Evolutionary conservation across 306 rosid genomes (phyloP).

Genomic region (Quercus glauca): DNA sequence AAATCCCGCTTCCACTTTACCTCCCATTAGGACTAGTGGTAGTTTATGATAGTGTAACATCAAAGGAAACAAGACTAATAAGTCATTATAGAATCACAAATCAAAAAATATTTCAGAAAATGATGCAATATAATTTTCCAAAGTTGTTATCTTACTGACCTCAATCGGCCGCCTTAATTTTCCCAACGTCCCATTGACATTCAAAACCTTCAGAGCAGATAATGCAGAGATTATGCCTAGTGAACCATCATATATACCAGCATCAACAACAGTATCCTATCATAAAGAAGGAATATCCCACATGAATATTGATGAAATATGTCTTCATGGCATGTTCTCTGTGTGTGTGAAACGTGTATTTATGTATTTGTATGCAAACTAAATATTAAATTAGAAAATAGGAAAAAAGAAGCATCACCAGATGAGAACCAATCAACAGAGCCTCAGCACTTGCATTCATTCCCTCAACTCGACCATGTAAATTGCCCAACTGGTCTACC

Average conservation of each 20-base stretch:
- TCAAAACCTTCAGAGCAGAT: conserved; percentile 79
- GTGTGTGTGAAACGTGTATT: neutral
- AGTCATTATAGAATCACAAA: neutral
- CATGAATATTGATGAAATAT: neutral
- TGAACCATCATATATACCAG: conserved; percentile 88
- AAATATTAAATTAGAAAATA: neutral
- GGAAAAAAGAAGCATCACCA: too few species aligned
- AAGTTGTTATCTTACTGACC: conserved; percentile 40
- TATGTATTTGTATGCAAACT: neutral
- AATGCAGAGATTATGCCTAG: conserved; percentile 82
- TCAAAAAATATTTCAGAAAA: neutral
- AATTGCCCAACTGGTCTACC: too few species aligned
- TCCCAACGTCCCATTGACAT: conserved; percentile 50
- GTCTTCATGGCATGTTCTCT: neutral
- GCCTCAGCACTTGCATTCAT: too few species aligned
- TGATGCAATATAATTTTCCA: neutral
- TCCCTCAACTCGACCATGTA: too few species aligned
- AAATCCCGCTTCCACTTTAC: too few species aligned
- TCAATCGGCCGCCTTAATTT: conserved; percentile 71
- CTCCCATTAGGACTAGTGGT: too few species aligned
- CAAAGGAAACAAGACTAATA: neutral
- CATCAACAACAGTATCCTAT: conserved; percentile 94
- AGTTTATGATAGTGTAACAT: neutral
- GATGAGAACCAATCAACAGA: too few species aligned
- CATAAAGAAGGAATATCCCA: conserved; percentile 17